Base-by-base conservation (phyloP, 345 rosid genomes). In the Garcia nutans region DNA sequence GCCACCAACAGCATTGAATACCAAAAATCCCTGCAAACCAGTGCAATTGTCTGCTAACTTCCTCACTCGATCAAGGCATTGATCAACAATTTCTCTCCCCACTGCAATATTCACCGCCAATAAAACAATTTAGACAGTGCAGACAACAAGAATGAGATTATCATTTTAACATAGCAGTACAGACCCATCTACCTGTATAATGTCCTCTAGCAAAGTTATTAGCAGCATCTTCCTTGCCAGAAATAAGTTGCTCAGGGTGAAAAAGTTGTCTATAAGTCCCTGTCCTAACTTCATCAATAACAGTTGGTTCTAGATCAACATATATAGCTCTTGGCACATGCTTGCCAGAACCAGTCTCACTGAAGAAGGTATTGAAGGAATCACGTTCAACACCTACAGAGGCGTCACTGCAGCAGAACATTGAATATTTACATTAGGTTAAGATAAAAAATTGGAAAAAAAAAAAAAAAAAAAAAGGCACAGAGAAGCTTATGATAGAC, bases 141-240 rank as follows among this genome's bases (percentile, higher is more conserved):
- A 44, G 15, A 9, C 6, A 9, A 64, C 19, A 52, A 68, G 15
- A 19, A 72, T 20, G 41, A 76, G 59, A 61, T 37, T n/a, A 17
- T 22, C 63, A 74, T 6, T 33, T 44, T 24, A 45, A 83, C 60
- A 23, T 31, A 8, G 74, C 55, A 28, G 20, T 67, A 37, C 57
- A 22, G 80, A 76, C 37, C 15, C n/a, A 59, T 42, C 23, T 72
- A 87, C 97, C 91, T 56, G 94, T 91, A 79, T 93, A 93, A 82
- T 93, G 97, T 60, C 97, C 96, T 83, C 97, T 90, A 65, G 97
- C 96, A 83, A 91, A 93, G 86, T 93, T 91, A 82, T 91, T 93
- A 44, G 97, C 97, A 65, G 96, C 93, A 74, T 93, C 97, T 83
- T 93, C 97, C 85, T 93, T 93, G 80, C 96, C 93, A 47, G 96